Evolutionary conservation across 2,329 filamentous ascomycete genomes (phyloP).

Genomic region (Phyllosticta capitalensis): DNA sequence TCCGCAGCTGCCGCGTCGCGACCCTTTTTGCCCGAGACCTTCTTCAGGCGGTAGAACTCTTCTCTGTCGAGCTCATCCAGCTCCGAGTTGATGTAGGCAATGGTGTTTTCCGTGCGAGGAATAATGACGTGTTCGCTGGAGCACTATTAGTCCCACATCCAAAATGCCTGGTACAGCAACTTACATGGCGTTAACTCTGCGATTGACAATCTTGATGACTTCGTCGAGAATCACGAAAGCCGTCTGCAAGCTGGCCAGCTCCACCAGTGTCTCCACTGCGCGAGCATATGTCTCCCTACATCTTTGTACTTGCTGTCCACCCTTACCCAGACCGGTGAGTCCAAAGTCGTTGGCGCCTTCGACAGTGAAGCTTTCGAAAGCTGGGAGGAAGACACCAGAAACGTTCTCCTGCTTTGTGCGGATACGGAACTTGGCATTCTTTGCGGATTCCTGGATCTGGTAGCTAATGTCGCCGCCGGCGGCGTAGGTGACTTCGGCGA

Average conservation of each 20-base stretch:
- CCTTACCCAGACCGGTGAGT: constrained; percentile 89
- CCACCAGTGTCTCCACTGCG: constrained; percentile 90
- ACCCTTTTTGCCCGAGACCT: constrained; percentile 67
- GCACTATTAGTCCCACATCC: constrained; percentile 14
- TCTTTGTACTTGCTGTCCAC: constrained; percentile 90
- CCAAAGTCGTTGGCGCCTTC: constrained; percentile 94
- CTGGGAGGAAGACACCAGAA: constrained; percentile 85
- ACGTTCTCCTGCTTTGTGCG: constrained; percentile 98
- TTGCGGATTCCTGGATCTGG: constrained; percentile 93
- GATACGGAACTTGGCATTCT: constrained; percentile 83
- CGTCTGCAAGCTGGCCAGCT: constrained; percentile 91
- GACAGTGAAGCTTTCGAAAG: constrained; percentile 82
- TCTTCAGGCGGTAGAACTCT: constrained; percentile 96
- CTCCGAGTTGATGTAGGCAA: constrained; percentile 99
- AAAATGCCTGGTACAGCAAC: constrained; percentile 21
- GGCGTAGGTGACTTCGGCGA: constrained; percentile 95
- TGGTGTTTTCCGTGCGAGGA: constrained; percentile 96
- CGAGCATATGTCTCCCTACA: constrained; percentile 93
- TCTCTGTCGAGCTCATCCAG: constrained; percentile 95
- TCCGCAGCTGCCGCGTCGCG: constrained; percentile 36
- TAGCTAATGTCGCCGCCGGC: constrained; percentile 90
- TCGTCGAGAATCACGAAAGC: constrained; percentile 97
- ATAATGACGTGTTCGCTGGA: constrained; percentile 85
- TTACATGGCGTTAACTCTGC: constrained; percentile 93
- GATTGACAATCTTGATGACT: constrained; percentile 98